These are phyloP conservation scores for Lachnellula occidentalis DNA, from an alignment of 2,329 filamentous ascomycete genomes.

Conservation along the genomic window DNA sequence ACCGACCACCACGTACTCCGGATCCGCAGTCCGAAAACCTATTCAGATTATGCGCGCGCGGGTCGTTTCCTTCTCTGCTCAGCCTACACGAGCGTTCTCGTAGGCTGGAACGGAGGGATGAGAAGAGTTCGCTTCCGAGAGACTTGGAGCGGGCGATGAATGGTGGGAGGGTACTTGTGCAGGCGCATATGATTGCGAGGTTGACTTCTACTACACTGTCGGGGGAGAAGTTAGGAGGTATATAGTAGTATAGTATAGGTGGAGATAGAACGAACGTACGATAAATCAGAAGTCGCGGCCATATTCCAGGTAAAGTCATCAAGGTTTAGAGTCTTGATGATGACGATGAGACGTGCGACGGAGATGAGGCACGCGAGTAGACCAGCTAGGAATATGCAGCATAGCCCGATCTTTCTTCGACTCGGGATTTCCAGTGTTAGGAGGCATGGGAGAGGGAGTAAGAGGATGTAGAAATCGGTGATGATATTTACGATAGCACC, in stretches of 20 bases:
- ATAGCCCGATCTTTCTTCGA: background rate
- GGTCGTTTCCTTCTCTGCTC: too few relatives aligned
- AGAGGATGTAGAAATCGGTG: background rate
- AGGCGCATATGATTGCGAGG: background rate
- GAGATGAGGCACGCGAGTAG: background rate
- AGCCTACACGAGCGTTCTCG: too few relatives aligned
- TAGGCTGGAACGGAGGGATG: background rate
- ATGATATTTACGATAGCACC: background rate
- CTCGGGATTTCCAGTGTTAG: background rate
- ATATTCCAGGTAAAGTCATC: background rate
- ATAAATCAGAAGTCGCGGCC: background rate
- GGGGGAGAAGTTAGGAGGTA: background rate
- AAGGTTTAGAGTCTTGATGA: background rate
- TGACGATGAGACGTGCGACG: background rate
- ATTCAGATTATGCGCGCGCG: too few relatives aligned
- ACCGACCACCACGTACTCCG: too few relatives aligned
- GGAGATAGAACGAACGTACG: background rate
- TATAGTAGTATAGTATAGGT: background rate
- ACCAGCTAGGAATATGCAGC: background rate
- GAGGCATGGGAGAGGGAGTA: background rate
- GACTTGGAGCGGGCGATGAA: background rate
- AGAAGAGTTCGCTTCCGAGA: background rate
- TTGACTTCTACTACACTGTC: background rate
- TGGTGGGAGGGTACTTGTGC: background rate
- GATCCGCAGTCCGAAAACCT: too few relatives aligned